Base-by-base conservation (phyloP, 148 eudicot genomes). In the Nepenthes mirabilis region DNA sequence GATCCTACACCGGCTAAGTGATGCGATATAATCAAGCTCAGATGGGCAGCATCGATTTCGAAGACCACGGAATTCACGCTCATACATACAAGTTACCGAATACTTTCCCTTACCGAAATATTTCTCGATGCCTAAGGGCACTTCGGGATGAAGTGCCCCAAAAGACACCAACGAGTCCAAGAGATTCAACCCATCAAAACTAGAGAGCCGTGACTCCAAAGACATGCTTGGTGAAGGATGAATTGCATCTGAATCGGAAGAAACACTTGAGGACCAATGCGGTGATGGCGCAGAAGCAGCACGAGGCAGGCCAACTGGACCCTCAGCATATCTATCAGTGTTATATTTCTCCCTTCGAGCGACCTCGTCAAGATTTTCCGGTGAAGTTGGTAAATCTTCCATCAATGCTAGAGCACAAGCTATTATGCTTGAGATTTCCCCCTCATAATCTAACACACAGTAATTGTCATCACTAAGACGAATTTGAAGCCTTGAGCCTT, bases 1-100 rank as follows among this genome's bases (percentile, higher is more conserved):
- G 55, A 68, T 72, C 79, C 72, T 86, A 72, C 98, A 88, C 35
- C 96, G 94, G 77, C 95, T 79, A 50, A 93, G 75, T 37, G 98
- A 93, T 65, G 96, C 82, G 65, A 93, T 88, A 71, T 83, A 93
- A 70, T 84, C 89, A 56, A 82, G 68, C 70, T 93, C 98, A 2
- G 95, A 88, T 11, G 88, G 85, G 58, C 95, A 88, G 65, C 91
- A 93, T 52, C 69, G 75, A 60, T 67, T 65, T 35, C 95, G 79
- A 61, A 93, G 77, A 57, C 69, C 75, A 48, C 72, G 81, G 51
- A 93, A 93, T 62, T 82, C 76, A 60, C 65, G 69, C 37, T 91
- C 89, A 68, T 77, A 76, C 49, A 88, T 62, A 73, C 87, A 77
- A 51, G 76, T 73, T n/a, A 93, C 95, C 9, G 95, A 82, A 70